These are phyloP conservation scores for Juncus inflexus DNA, from an alignment of 176 grass and related monocot species.

Conservation along the genomic window DNA sequence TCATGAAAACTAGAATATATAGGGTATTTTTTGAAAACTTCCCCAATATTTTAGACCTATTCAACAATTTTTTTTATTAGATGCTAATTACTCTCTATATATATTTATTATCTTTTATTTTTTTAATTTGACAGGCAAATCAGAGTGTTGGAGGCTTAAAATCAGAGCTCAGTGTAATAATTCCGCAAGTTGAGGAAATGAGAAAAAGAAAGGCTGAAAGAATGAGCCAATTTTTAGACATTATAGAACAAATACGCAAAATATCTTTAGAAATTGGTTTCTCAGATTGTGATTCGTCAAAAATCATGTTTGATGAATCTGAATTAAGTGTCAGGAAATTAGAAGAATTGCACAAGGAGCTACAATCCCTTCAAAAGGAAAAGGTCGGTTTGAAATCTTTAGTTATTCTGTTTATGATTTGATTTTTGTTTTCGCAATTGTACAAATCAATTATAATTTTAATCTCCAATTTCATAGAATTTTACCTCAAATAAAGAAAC, in stretches of 20 bases:
- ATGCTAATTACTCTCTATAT: too few species aligned
- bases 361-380: slow-evolving; percentile 78
- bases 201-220: slow-evolving; percentile 60
- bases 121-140: slow-evolving; percentile 42
- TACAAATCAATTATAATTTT: too few species aligned
- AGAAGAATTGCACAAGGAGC: slow-evolving; percentile 61
- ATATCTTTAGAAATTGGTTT: slow-evolving; percentile 58
- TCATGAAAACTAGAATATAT: too few species aligned
- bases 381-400: slow-evolving; percentile 45
- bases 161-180: slow-evolving; percentile 53
- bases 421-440: too few species aligned
- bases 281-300: slow-evolving; percentile 46
- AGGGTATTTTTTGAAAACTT: too few species aligned
- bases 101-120: neutral
- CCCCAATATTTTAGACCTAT: too few species aligned
- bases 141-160: slow-evolving; percentile 55
- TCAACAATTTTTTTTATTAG: too few species aligned
- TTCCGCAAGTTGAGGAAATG: slow-evolving; percentile 76
- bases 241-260: slow-evolving; percentile 74
- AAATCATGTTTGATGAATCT: slow-evolving; percentile 57
- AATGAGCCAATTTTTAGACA: slow-evolving; percentile 69
- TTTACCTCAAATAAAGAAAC: too few species aligned
- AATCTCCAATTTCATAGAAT: too few species aligned
- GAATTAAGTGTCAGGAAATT: slow-evolving; percentile 76
- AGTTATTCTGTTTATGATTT: too few species aligned